A percentile compares a stretch with the other conserved stretches of the same genome.
Evolutionary conservation across 2,329 filamentous ascomycete species (phyloP).

Genomic region (Fusarium sarcochroum): DNA sequence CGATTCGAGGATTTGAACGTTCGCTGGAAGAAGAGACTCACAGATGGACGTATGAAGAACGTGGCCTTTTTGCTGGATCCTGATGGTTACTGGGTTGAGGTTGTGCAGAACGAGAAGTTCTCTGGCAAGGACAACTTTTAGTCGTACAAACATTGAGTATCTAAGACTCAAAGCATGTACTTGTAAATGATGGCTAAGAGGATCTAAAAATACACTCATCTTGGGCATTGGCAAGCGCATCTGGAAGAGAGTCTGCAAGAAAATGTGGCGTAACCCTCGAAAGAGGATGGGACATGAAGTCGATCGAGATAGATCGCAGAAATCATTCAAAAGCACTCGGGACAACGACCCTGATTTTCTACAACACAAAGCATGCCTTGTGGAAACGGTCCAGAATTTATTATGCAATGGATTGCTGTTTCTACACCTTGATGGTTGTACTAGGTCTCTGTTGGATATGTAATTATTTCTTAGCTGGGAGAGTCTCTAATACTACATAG

Average conservation of each 20-base stretch:
- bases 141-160: slow-evolving; percentile 31
- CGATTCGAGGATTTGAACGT: slow-evolving; percentile 87
- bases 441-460: background rate
- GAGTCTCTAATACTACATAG: too few species aligned
- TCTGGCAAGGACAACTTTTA: slow-evolving; percentile 67
- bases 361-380: too few species aligned
- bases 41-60: slow-evolving; percentile 93
- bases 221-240: too few species aligned
- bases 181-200: background rate
- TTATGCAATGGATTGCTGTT: background rate
- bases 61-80: slow-evolving; percentile 93
- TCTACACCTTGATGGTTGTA: slow-evolving; percentile 19
- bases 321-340: too few species aligned
- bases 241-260: too few species aligned
- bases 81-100: slow-evolving; percentile 86
- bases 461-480: too few species aligned
- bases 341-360: too few species aligned
- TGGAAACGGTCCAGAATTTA: too few species aligned
- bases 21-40: slow-evolving; percentile 95
- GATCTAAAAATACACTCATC: background rate
- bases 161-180: background rate
- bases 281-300: too few species aligned
- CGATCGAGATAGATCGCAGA: too few species aligned
- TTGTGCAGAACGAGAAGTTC: slow-evolving; percentile 83
- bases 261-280: too few species aligned